Conservation (phyloP, 768 basidiomycete genomes). For the Ramaria sp. region DNA sequence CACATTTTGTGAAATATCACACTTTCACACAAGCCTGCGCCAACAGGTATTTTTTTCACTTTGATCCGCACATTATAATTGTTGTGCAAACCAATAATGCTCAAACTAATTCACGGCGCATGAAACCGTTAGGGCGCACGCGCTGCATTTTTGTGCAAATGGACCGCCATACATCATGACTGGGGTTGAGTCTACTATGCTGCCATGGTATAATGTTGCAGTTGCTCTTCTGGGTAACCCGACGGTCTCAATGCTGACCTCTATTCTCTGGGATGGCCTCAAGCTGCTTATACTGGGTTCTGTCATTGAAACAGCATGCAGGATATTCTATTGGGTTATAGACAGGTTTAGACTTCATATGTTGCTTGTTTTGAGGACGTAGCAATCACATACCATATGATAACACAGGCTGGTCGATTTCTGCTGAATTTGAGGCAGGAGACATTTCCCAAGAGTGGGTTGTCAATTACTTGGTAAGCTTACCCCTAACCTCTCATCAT, state of each 20-base stretch:
- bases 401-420: conserved; percentile 30
- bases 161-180: too few species aligned
- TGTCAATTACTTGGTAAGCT: conserved; percentile 29
- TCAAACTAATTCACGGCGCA: too few species aligned
- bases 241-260: background rate
- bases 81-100: too few species aligned
- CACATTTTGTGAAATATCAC: too few species aligned
- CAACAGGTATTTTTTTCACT: too few species aligned
- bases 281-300: conserved; percentile 14
- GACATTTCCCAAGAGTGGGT: conserved; percentile 43
- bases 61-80: too few species aligned
- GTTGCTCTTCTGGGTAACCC: background rate
- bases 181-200: background rate
- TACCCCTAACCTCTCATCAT: background rate
- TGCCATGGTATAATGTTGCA: background rate
- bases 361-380: background rate
- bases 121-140: too few species aligned
- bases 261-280: conserved; percentile 8
- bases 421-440: conserved; percentile 33
- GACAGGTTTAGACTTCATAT: conserved; percentile 8
- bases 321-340: conserved; percentile 9
- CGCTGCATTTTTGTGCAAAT: too few species aligned
- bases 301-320: conserved; percentile 13
- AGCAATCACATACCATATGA: background rate
- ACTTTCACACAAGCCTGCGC: too few species aligned